A percentile compares a stretch with the other conserved stretches of the same genome.
Conservation (phyloP, 805 yeast genomes). For the Pichia nakasei region DNA sequence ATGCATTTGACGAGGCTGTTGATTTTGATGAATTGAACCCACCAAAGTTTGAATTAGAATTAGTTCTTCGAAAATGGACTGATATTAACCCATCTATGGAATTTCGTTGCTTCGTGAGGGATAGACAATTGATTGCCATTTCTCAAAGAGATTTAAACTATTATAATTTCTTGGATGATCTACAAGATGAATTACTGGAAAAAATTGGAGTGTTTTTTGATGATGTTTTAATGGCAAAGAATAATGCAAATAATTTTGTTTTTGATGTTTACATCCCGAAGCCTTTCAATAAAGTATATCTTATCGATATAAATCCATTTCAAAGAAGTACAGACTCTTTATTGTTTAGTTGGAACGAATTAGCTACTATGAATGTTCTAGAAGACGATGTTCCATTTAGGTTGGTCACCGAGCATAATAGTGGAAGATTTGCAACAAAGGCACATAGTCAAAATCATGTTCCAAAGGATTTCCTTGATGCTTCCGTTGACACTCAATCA, state of each 20-base stretch:
- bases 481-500: conserved; percentile 56
- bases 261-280: conserved; percentile 80
- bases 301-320: conserved; percentile 86
- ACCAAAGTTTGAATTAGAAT: conserved; percentile 37
- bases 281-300: conserved; percentile 54
- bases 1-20: conserved; percentile 43
- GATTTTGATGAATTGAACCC: conserved; percentile 27
- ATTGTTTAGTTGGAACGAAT: conserved; percentile 79
- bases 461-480: conserved; percentile 86
- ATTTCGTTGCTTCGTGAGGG: conserved; percentile 75
- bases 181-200: conserved; percentile 39
- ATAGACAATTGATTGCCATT: conserved; percentile 56
- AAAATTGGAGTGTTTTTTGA: conserved; percentile 49
- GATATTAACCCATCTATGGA: conserved; percentile 83
- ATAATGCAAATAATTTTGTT: conserved; percentile 50
- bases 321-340: conserved; percentile 69
- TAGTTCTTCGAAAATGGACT: conserved; percentile 78
- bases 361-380: conserved; percentile 30
- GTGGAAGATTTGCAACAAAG: conserved; percentile 68
- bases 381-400: conserved; percentile 41
- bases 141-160: conserved; percentile 83
- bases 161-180: conserved; percentile 56
- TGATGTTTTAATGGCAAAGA: conserved; percentile 35
- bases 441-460: conserved; percentile 88
- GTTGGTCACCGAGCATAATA: conserved; percentile 56